These are phyloP conservation scores for Aphanomyces cochlioides DNA, from an alignment of 352 stramenopile species.

Conservation along the genomic window DNA sequence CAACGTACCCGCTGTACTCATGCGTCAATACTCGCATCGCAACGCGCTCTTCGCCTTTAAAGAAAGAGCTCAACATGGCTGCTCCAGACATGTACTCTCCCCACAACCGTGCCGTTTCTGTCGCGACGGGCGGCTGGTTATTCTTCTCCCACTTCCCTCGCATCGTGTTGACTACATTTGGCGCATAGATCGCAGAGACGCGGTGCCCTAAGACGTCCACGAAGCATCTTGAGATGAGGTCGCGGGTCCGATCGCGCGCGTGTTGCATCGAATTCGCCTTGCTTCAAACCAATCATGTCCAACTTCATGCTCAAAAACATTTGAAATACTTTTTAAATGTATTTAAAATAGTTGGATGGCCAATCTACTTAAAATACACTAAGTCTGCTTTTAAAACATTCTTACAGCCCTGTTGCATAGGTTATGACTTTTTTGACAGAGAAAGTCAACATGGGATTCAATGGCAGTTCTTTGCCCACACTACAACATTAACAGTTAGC, in stretches of 20 bases:
- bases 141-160: constrained; percentile 55
- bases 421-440: no score
- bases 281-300: background rate
- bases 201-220: constrained; percentile 66
- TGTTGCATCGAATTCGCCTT: constrained; percentile 11
- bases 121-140: constrained; percentile 36
- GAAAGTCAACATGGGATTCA: no score
- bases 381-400: background rate
- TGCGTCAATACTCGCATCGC: constrained; percentile 64
- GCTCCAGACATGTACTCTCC: constrained; percentile 85
- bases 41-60: constrained; percentile 82
- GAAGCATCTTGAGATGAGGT: constrained; percentile 66
- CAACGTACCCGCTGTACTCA: constrained; percentile 70
- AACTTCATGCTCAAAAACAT: constrained; percentile 16
- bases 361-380: background rate
- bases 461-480: no score
- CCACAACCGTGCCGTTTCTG: constrained; percentile 48
- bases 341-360: background rate
- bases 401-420: no score
- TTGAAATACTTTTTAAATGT: constrained; percentile 8
- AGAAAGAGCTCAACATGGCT: constrained; percentile 83
- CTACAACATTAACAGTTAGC: no score
- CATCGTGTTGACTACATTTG: constrained; percentile 50
- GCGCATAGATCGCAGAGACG: constrained; percentile 68
- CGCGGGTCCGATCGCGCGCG: constrained; percentile 36